Evolutionary conservation across 371 early-diverging fungal species (phyloP).

Genomic region (Mucor ambiguus): DNA sequence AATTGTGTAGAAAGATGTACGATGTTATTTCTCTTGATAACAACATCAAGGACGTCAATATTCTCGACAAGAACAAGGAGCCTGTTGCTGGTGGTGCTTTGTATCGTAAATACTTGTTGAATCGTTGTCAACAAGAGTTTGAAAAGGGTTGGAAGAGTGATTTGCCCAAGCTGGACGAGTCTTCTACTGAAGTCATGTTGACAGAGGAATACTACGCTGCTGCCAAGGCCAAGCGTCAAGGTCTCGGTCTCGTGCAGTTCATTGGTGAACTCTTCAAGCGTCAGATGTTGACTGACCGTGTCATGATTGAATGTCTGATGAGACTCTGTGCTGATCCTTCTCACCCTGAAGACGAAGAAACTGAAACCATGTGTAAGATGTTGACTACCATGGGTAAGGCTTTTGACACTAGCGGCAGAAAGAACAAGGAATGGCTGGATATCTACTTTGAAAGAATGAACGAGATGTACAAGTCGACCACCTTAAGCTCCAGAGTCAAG

Average conservation of each 20-base stretch:
- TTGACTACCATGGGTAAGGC: constrained; percentile 84
- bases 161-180: constrained; percentile 53
- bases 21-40: constrained; percentile 46
- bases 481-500: constrained; percentile 82
- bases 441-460: constrained; percentile 79
- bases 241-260: constrained; percentile 90
- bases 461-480: constrained; percentile 58
- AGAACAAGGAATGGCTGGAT: constrained; percentile 66
- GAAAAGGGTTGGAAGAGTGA: constrained; percentile 80
- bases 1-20: constrained; percentile 76
- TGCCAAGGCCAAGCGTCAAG: constrained; percentile 91
- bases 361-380: constrained; percentile 91
- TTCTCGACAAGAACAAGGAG: constrained; percentile 54
- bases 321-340: constrained; percentile 71
- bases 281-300: constrained; percentile 85
- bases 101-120: constrained; percentile 90
- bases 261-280: constrained; percentile 95
- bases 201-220: constrained; percentile 85
- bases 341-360: constrained; percentile 92
- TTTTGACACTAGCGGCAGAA: constrained; percentile 47
- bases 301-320: constrained; percentile 88
- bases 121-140: constrained; percentile 91
- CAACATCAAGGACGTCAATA: constrained; percentile 52
- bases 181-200: constrained; percentile 49
- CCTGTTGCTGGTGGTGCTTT: constrained; percentile 66